Conservation (phyloP, 192 early-diverging fungal species). For the Gonapodya prolifera region DNA sequence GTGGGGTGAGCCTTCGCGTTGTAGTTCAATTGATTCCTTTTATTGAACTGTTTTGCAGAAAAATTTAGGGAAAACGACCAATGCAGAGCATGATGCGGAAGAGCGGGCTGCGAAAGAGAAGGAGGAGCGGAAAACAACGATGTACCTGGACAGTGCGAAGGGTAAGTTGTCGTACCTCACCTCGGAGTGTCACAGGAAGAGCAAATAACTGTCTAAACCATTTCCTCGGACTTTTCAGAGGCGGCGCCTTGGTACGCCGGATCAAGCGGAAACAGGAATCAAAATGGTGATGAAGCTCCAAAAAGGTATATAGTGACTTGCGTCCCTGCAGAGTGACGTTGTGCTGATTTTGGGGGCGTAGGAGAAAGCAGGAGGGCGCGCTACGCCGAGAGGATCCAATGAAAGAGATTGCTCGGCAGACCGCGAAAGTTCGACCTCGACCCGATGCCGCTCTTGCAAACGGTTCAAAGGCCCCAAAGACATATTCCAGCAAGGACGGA, state of each 20-base stretch:
- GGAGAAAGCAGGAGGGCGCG: neutral
- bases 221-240: neutral
- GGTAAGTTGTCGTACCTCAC: neutral
- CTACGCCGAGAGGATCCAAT: neutral
- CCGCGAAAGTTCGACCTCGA: neutral
- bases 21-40: conserved; percentile 2
- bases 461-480: too few relatives aligned
- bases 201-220: neutral
- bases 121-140: conserved; percentile 42
- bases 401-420: neutral
- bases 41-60: neutral
- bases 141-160: conserved; percentile 44
- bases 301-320: too few relatives aligned
- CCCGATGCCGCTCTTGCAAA: neutral
- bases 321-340: too few relatives aligned
- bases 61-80: conserved; percentile 15
- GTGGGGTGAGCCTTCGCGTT: conserved; percentile 17
- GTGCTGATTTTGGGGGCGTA: too few relatives aligned
- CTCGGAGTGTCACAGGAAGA: neutral
- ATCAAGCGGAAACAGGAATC: neutral
- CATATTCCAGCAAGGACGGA: too few relatives aligned
- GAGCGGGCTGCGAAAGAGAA: conserved; percentile 33
- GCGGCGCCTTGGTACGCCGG: neutral
- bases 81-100: conserved; percentile 45
- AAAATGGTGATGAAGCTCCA: too few relatives aligned